Conservation (phyloP, 2,329 filamentous ascomycete genomes). For the Metarhizium robertsii region DNA sequence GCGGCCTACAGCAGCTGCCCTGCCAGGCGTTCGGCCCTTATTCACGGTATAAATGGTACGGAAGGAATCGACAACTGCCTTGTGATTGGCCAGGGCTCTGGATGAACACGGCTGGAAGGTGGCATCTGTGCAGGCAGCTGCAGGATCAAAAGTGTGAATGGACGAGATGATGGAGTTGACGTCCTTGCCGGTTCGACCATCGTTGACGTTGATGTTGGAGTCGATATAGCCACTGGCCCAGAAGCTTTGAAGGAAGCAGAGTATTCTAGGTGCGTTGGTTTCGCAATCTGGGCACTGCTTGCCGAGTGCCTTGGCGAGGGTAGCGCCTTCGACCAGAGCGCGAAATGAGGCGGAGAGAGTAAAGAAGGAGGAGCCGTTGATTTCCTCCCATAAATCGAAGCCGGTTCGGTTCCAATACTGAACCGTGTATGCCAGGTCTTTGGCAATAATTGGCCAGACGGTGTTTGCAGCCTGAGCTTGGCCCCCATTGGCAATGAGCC, state of each 20-base stretch:
- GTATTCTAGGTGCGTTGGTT: slow-evolving; percentile 56
- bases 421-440: slow-evolving; percentile 66
- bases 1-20: slow-evolving; percentile 53
- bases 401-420: slow-evolving; percentile 60
- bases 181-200: slow-evolving; percentile 59
- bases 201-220: slow-evolving; percentile 58
- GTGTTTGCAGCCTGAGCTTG: slow-evolving; percentile 42
- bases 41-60: slow-evolving; percentile 63
- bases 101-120: slow-evolving; percentile 75
- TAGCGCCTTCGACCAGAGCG: slow-evolving; percentile 56
- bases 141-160: slow-evolving; percentile 62
- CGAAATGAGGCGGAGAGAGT: slow-evolving; percentile 63
- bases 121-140: slow-evolving; percentile 52
- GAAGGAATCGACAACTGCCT: slow-evolving; percentile 67
- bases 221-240: slow-evolving; percentile 59
- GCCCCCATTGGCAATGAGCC: slow-evolving; percentile 59
- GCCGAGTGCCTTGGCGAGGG: slow-evolving; percentile 55
- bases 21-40: slow-evolving; percentile 47
- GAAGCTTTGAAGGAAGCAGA: slow-evolving; percentile 67
- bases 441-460: slow-evolving; percentile 66
- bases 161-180: slow-evolving; percentile 59
- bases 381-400: slow-evolving; percentile 80
- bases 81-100: slow-evolving; percentile 64
- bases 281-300: slow-evolving; percentile 51
- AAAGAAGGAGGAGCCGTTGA: slow-evolving; percentile 70